Evolutionary conservation across 805 yeast genomes (phyloP).

Genomic region (Dipodascus geniculatus): DNA sequence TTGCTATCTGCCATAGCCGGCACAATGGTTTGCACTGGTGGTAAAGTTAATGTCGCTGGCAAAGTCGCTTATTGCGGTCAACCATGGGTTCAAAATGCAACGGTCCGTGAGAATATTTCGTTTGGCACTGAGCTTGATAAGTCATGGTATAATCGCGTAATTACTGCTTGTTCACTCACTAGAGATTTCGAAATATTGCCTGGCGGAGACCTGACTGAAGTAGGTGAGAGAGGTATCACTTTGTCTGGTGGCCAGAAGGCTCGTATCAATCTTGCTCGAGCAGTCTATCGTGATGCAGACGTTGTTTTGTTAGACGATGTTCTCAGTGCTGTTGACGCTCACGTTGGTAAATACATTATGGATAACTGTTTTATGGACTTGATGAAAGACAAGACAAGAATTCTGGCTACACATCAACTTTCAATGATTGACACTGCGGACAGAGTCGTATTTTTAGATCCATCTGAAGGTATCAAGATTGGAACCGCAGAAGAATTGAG

Average conservation of each 20-base stretch:
- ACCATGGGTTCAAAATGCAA: slow-evolving; percentile 79
- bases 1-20: slow-evolving; percentile 63
- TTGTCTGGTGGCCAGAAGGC: slow-evolving; percentile 89
- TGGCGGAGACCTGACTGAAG: slow-evolving; percentile 70
- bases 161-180: slow-evolving; percentile 54
- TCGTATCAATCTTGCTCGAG: slow-evolving; percentile 70
- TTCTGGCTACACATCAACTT: slow-evolving; percentile 78
- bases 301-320: slow-evolving; percentile 70
- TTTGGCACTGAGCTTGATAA: slow-evolving; percentile 51
- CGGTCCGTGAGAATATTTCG: slow-evolving; percentile 59
- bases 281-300: slow-evolving; percentile 58
- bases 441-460: slow-evolving; percentile 48
- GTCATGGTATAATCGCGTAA: slow-evolving; percentile 38
- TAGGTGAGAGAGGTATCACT: slow-evolving; percentile 84
- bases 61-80: slow-evolving; percentile 43
- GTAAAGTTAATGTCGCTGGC: slow-evolving; percentile 44
- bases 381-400: slow-evolving; percentile 46
- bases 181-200: slow-evolving; percentile 56
- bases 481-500: slow-evolving; percentile 51
- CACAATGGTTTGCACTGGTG: slow-evolving; percentile 45
- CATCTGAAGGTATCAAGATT: slow-evolving; percentile 47
- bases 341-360: slow-evolving; percentile 71
- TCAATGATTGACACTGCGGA: slow-evolving; percentile 61
- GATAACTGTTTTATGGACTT: slow-evolving; percentile 53
- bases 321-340: slow-evolving; percentile 78